These are phyloP conservation scores for Usnea hakonensis DNA, from an alignment of 495 filamentous ascomycete genomes.

Conservation along the genomic window DNA sequence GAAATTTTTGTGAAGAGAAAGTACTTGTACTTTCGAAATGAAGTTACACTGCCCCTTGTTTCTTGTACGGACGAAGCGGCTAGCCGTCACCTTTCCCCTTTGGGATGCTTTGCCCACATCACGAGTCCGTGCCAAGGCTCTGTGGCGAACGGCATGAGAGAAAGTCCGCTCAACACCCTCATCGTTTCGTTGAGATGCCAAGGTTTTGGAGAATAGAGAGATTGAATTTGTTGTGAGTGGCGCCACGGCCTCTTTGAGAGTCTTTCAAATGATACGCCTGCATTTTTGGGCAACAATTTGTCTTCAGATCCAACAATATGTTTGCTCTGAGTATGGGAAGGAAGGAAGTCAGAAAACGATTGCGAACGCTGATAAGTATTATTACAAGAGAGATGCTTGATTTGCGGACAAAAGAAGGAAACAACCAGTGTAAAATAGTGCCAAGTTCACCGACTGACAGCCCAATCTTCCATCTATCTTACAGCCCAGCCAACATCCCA, in stretches of 20 bases:
- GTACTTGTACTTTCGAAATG: background rate
- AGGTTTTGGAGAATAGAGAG: no score
- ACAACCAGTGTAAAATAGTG: background rate
- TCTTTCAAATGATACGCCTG: no score
- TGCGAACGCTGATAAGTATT: background rate
- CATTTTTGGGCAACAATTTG: no score
- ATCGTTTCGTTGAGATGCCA: no score
- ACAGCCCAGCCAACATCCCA: background rate
- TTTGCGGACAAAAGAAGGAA: background rate
- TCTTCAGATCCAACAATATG: no score
- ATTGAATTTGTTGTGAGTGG: no score
- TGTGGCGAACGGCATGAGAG: background rate
- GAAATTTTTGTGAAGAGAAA: background rate
- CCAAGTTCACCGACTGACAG: background rate
- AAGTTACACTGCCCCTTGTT: background rate
- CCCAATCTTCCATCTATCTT: background rate
- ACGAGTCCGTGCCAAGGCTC: no score
- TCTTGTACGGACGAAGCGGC: background rate
- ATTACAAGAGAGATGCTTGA: background rate
- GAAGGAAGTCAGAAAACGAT: no score
- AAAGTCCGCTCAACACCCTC: no score
- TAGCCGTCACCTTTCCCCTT: background rate
- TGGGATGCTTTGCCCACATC: background rate
- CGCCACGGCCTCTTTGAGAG: no score
- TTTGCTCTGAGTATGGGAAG: no score